Conservation (phyloP, 441 rosid species). For the Corymbia calophylla region DNA sequence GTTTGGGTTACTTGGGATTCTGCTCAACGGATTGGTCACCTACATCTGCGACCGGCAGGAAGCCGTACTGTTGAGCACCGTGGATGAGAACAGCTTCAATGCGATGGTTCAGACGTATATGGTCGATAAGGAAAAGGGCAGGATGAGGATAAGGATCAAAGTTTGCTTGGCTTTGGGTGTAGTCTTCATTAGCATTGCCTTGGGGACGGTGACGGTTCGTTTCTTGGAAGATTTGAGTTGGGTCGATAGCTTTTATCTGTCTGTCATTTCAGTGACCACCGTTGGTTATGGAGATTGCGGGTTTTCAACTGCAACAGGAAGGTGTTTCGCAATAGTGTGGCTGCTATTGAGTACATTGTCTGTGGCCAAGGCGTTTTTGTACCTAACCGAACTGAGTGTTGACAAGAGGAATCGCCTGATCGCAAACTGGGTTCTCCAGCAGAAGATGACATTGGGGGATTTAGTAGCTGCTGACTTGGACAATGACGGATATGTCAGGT, state of each 20-base stretch:
- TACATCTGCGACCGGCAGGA: conserved; percentile 67
- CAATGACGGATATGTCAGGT: conserved; percentile 69
- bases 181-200: conserved; percentile 39
- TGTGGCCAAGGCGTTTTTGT: conserved; percentile 57
- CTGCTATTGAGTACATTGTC: conserved; percentile 49
- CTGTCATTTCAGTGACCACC: conserved; percentile 63
- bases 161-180: conserved; percentile 43
- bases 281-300: conserved; percentile 69
- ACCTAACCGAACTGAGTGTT: conserved; percentile 49
- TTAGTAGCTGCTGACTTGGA: conserved; percentile 71
- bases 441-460: conserved; percentile 62
- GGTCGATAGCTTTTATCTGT: conserved; percentile 64
- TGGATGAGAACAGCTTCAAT: conserved; percentile 40
- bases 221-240: conserved; percentile 37
- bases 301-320: conserved; percentile 32
- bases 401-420: conserved; percentile 49
- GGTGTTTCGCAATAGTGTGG: conserved; percentile 65
- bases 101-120: conserved; percentile 34
- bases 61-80: conserved; percentile 40
- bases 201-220: conserved; percentile 36
- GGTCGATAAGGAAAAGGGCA: conserved; percentile 55
- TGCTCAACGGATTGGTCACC: conserved; percentile 54
- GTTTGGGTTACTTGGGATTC: conserved; percentile 52
- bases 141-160: conserved; percentile 62
- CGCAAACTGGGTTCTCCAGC: conserved; percentile 59